phyloP scores from a whole-genome alignment of 2,329 filamentous ascomycete species.

The Colletotrichum ledebouriae region DNA sequence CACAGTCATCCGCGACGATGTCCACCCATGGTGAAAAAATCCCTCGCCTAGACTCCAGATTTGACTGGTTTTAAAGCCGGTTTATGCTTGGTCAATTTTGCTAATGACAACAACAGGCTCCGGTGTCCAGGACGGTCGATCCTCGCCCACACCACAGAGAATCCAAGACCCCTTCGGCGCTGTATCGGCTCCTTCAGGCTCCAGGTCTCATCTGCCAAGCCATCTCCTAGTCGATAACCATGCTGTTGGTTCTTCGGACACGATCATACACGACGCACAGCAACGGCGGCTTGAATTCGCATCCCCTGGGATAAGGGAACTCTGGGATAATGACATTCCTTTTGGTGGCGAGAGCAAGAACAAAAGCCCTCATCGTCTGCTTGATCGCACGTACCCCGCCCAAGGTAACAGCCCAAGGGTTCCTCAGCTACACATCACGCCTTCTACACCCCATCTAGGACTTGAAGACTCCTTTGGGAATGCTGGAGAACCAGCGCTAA shows the following conservation, averaged over 20 bases:
- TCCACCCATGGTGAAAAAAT: slow-evolving; percentile 34
- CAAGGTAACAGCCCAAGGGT: background rate
- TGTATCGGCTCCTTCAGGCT: slow-evolving; percentile 16
- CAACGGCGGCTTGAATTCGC: slow-evolving; percentile 43
- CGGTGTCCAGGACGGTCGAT: background rate
- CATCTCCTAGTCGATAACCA: slow-evolving; percentile 33
- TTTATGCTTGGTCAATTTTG: background rate
- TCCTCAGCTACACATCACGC: background rate
- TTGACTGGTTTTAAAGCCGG: too few species aligned
- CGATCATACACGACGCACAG: slow-evolving; percentile 54
- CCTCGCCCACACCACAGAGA: background rate
- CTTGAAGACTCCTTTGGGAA: background rate
- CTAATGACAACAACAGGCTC: slow-evolving; percentile 16
- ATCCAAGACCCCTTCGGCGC: slow-evolving; percentile 41
- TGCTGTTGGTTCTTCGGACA: slow-evolving; percentile 50
- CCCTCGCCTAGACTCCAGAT: background rate
- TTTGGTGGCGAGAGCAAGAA: background rate
- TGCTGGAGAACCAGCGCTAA: background rate
- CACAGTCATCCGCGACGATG: slow-evolving; percentile 52
- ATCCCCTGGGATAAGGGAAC: background rate
- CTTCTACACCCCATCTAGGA: background rate
- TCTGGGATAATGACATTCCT: background rate
- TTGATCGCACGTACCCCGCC: too few species aligned
- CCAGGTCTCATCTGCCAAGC: slow-evolving; percentile 30
- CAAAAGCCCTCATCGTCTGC: background rate